Conservation (phyloP, 202 grass and related monocot genomes). For the Hordeum pubiflorum region DNA sequence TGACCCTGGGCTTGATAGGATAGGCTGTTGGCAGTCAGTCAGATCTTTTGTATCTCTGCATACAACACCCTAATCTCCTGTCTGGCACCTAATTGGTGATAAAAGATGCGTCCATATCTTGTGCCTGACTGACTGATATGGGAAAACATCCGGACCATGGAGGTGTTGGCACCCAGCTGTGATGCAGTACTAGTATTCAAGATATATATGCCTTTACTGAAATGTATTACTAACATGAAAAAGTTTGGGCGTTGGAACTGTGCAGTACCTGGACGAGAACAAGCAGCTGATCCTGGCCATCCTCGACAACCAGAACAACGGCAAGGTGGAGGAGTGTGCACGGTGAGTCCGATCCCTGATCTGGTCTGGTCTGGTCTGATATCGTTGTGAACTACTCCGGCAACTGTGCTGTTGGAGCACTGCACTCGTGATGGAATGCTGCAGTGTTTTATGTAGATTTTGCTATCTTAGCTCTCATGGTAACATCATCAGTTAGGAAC, state of each 20-base stretch:
- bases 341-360: conserved; percentile 33
- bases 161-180: neutral
- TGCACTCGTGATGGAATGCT: neutral
- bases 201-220: neutral
- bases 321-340: conserved; percentile 82
- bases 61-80: neutral
- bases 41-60: conserved; percentile 6
- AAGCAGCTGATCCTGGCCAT: conserved; percentile 91
- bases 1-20: conserved; percentile 24
- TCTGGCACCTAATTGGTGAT: conserved; percentile 2
- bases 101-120: neutral
- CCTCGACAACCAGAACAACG: conserved; percentile 89
- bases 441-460: neutral
- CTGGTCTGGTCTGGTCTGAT: neutral
- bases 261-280: conserved; percentile 97
- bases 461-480: neutral
- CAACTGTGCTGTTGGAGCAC: neutral
- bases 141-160: neutral
- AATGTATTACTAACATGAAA: neutral
- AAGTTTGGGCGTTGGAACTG: conserved; percentile 20
- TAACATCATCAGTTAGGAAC: neutral
- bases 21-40: neutral
- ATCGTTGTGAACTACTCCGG: neutral
- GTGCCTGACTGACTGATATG: neutral
- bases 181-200: neutral